A percentile compares a stretch with the other conserved stretches of the same genome.
phyloP scores from a whole-genome alignment of 495 filamentous ascomycete species.

The Aspergillus carlsbadensis region DNA sequence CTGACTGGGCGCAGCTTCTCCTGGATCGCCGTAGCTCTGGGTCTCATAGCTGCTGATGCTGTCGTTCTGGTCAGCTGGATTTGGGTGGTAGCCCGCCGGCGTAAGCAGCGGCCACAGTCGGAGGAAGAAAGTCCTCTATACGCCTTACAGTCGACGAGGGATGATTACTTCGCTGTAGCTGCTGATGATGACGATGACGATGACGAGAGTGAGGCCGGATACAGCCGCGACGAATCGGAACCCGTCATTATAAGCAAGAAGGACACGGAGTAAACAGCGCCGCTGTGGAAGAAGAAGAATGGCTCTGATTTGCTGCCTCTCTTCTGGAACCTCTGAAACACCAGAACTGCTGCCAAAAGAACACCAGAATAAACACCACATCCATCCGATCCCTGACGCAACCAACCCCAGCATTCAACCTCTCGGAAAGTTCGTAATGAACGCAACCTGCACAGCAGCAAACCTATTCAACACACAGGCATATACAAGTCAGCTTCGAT shows the following conservation, averaged over 20 bases:
- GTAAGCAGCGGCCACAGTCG: neutral
- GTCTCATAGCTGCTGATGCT: neutral
- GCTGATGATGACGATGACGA: conserved; percentile 3
- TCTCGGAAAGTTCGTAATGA: conserved; percentile 11
- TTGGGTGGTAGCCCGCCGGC: neutral
- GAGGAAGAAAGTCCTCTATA: conserved; percentile 1
- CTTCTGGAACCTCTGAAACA: neutral
- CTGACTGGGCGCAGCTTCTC: neutral
- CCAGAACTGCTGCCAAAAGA: neutral
- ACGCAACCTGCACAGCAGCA: conserved; percentile 9
- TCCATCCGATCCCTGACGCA: neutral
- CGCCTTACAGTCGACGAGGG: neutral
- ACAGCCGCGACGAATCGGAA: neutral
- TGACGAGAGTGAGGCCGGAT: neutral
- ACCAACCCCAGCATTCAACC: neutral
- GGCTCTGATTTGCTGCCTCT: neutral
- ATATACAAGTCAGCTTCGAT: neutral
- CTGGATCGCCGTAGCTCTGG: neutral
- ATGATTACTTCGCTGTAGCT: conserved; percentile 2
- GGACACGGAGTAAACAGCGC: neutral
- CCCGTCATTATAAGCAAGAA: neutral
- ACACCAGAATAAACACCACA: neutral
- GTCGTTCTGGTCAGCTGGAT: conserved; percentile 4
- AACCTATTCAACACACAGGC: conserved; percentile 1
- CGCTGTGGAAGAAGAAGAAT: neutral